Percentiles rank a stretch among this genome's conserved stretches.
Conservation (phyloP, 164 flowering plant genomes). For the Stephania japonica region DNA sequence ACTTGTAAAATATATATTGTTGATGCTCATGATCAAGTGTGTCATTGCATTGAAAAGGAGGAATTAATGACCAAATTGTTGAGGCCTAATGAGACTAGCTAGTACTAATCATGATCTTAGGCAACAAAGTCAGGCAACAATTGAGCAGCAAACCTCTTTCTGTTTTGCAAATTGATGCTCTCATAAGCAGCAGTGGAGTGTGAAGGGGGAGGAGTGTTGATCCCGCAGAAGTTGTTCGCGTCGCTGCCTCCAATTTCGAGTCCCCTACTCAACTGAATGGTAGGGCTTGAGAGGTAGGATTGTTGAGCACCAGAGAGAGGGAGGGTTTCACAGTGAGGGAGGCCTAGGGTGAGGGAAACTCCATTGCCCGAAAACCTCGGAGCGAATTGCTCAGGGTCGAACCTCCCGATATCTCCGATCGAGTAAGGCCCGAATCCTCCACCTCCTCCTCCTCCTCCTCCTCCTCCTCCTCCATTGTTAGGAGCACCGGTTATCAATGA, state of each 20-base stretch:
- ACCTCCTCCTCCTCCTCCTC: constrained; percentile 27
- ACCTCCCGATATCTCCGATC: constrained; percentile 64
- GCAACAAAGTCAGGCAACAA: constrained; percentile 75
- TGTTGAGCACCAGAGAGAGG: constrained; percentile 60
- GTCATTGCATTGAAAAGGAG: neutral
- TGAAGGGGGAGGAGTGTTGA: constrained; percentile 35
- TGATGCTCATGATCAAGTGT: neutral
- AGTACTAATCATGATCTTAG: constrained; percentile 22
- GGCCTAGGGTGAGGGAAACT: constrained; percentile 85
- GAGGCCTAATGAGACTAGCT: neutral
- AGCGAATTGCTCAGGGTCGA: constrained; percentile 52
- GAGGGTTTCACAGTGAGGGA: constrained; percentile 69
- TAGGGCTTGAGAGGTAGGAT: constrained; percentile 51
- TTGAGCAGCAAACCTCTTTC: constrained; percentile 76
- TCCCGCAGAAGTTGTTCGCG: constrained; percentile 41
- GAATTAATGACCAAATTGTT: neutral
- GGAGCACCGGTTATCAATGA: constrained; percentile 42
- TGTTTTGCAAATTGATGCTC: constrained; percentile 48
- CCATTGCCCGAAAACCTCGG: constrained; percentile 65
- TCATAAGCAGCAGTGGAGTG: constrained; percentile 51
- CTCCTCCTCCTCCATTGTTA: constrained; percentile 45
- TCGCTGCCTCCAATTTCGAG: constrained; percentile 40
- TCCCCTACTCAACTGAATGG: constrained; percentile 58
- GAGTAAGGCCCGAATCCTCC: constrained; percentile 67
- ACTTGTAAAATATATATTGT: neutral